Percentiles rank a stretch among this genome's conserved stretches.
Conservation (phyloP, 1,284 basidiomycete species). For the Laetiporus sulphureus region DNA sequence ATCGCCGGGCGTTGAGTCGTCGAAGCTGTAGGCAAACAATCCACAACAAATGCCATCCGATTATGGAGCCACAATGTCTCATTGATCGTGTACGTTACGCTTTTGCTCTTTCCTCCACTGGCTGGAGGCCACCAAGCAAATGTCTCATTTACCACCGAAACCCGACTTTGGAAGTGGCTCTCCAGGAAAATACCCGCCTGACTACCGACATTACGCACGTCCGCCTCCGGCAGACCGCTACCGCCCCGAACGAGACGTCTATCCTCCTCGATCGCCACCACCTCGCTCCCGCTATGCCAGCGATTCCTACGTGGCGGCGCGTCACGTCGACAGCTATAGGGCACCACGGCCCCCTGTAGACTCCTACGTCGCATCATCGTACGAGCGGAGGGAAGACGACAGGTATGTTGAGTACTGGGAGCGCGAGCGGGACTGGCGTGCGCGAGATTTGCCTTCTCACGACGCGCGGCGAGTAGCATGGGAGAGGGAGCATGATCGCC, state of each 20-base stretch:
- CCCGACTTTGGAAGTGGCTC: constrained; percentile 27
- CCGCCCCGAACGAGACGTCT: constrained; percentile 18
- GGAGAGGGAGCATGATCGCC: constrained; percentile 3
- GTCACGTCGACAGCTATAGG: constrained; percentile 17
- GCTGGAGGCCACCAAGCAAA: constrained; percentile 3
- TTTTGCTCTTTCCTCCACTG: neutral
- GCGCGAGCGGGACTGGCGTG: constrained; percentile 11
- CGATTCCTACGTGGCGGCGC: constrained; percentile 3
- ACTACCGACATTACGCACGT: constrained; percentile 18
- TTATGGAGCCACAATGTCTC: neutral
- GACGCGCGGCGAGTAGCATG: constrained; percentile 6
- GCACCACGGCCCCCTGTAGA: constrained; percentile 13
- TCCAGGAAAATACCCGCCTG: constrained; percentile 17
- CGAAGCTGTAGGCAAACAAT: constrained; percentile 12
- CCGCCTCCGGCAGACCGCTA: constrained; percentile 16
- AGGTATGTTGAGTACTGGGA: constrained; percentile 14
- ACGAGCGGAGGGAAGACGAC: constrained; percentile 20
- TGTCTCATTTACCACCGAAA: constrained; percentile 27
- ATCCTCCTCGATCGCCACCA: constrained; percentile 19
- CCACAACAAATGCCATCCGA: constrained; percentile 10
- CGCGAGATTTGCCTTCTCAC: constrained; percentile 17
- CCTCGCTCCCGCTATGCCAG: neutral
- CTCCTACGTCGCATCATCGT: constrained; percentile 11
- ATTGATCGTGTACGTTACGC: neutral
- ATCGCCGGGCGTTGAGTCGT: neutral